Conservation (phyloP, 148 eudicot species). For the Arbutus unedo region DNA sequence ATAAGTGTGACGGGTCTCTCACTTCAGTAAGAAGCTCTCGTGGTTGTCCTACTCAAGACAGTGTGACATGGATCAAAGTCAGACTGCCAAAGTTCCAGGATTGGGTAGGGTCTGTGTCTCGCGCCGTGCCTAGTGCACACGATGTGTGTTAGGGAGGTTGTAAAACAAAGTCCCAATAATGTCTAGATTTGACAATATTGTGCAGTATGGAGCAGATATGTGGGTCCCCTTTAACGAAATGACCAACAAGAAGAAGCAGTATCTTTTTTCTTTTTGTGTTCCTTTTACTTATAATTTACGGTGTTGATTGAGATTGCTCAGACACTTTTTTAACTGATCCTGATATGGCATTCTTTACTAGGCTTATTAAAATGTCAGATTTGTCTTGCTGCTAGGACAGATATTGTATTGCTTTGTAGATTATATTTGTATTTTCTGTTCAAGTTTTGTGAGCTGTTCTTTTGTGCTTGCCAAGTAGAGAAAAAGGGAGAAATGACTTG, state of each 20-base stretch:
- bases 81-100: neutral
- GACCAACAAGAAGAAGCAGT: neutral
- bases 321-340: neutral
- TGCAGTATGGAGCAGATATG: neutral
- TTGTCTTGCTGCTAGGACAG: neutral
- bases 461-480: neutral
- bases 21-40: neutral
- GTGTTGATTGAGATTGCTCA: neutral
- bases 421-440: neutral
- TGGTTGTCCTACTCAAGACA: neutral
- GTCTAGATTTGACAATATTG: neutral
- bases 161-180: neutral
- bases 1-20: neutral
- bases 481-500: neutral
- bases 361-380: constrained; percentile 3
- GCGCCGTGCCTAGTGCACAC: neutral
- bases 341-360: neutral
- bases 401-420: neutral
- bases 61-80: neutral
- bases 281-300: neutral
- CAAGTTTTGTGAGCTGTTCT: neutral
- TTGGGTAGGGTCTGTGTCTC: neutral
- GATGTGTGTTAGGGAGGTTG: neutral
- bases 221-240: neutral
- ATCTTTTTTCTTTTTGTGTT: neutral